These are phyloP conservation scores for Xylaria multiplex DNA, from an alignment of 2,329 filamentous ascomycete genomes.

Conservation along the genomic window DNA sequence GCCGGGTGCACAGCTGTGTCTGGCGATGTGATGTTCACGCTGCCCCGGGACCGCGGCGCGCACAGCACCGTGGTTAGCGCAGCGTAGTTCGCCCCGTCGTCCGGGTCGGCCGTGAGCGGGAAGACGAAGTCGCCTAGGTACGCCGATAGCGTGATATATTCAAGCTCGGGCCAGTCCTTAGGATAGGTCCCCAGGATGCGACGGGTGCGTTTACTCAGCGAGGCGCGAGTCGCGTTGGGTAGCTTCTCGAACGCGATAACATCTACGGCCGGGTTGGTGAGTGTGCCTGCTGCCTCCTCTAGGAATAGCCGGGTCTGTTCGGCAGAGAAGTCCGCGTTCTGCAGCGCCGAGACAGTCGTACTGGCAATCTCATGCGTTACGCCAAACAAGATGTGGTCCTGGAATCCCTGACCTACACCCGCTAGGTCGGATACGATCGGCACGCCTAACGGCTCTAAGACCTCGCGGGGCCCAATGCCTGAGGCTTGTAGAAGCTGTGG, in stretches of 20 bases:
- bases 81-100: not conserved
- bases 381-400: slow-evolving; percentile 10
- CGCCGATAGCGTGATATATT: not conserved
- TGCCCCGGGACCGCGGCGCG: not conserved
- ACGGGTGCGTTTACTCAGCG: too few species aligned
- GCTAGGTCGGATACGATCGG: slow-evolving; percentile 3
- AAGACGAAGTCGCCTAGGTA: not conserved
- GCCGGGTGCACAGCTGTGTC: slow-evolving; percentile 16
- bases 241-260: not conserved
- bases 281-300: not conserved
- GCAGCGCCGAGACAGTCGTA: not conserved
- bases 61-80: not conserved
- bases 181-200: not conserved
- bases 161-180: slow-evolving; percentile 1
- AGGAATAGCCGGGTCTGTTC: not conserved
- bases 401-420: slow-evolving; percentile 12
- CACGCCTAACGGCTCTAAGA: not conserved
- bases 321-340: slow-evolving; percentile 6
- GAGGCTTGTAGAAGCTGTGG: slow-evolving; percentile 19
- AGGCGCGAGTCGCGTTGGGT: not conserved
- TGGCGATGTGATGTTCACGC: slow-evolving; percentile 22
- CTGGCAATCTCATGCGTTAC: not conserved
- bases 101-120: not conserved
- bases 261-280: not conserved
- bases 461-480: not conserved